Conservation (phyloP, 768 basidiomycete species). For the Lyophyllum decastes region DNA sequence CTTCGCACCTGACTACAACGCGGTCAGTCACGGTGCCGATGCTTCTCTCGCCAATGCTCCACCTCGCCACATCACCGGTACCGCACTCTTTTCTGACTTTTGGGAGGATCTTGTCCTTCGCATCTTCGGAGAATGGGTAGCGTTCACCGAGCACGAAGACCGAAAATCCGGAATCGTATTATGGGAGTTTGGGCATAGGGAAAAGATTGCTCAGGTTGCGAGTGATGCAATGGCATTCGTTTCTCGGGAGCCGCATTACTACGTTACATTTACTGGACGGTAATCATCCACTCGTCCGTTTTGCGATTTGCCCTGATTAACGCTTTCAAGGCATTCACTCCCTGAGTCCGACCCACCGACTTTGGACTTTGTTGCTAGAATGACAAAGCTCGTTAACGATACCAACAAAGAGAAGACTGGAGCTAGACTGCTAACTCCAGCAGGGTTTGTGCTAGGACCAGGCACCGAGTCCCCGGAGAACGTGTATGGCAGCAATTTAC, state of each 20-base stretch:
- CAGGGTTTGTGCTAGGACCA: no score
- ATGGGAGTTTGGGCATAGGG: conserved; percentile 18
- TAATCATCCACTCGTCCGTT: no score
- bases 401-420: conserved; percentile 6
- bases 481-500: conserved; percentile 27
- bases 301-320: no score
- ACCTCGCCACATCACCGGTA: conserved; percentile 13
- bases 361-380: no score
- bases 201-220: conserved; percentile 15
- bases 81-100: conserved; percentile 19
- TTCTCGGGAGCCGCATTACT: conserved; percentile 7
- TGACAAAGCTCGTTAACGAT: no score
- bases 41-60: conserved; percentile 15
- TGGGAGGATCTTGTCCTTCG: conserved; percentile 18
- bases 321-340: no score
- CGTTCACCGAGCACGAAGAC: conserved; percentile 19
- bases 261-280: conserved; percentile 10
- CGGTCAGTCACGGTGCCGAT: conserved; percentile 19
- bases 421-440: no score
- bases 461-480: conserved; percentile 9
- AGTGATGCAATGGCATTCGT: conserved; percentile 6
- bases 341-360: no score
- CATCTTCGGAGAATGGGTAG: conserved; percentile 16
- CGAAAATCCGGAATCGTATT: conserved; percentile 10
- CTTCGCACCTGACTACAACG: conserved; percentile 10